Evolutionary conservation across 73 alveolate genomes (phyloP).

Genomic region (Paramecium octaurelia): DNA sequence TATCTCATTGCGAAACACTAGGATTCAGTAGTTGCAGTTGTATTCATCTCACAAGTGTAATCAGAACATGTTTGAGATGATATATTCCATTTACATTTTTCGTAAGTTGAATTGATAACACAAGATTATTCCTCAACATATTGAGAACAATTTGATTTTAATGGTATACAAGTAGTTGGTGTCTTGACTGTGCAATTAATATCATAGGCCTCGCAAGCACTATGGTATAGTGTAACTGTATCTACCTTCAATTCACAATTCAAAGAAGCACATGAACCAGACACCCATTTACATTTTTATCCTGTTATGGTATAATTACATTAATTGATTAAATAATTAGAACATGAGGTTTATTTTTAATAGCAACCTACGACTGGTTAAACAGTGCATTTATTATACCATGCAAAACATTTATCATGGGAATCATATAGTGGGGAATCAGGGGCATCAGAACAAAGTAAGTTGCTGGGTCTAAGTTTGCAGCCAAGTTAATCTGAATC

Average conservation of each 20-base stretch:
- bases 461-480: not conserved
- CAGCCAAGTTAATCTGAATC: not conserved
- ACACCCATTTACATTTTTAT: not conserved
- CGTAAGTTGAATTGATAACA: not conserved
- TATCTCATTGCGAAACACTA: not conserved
- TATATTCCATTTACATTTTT: not conserved
- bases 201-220: not conserved
- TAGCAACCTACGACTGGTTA: not conserved
- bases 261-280: not conserved
- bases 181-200: not conserved
- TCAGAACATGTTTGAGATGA: not conserved
- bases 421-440: not conserved
- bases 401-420: not conserved
- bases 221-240: not conserved
- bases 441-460: not conserved
- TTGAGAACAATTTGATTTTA: not conserved
- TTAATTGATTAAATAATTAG: not conserved
- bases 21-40: not conserved
- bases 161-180: not conserved
- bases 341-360: not conserved
- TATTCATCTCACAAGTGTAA: not conserved
- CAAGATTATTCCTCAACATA: not conserved
- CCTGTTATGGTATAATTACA: not conserved
- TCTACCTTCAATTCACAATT: not conserved
- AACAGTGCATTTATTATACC: constrained; percentile 8